phyloP scores from a whole-genome alignment of 2,329 filamentous ascomycete species.

The Fusarium sp. region DNA sequence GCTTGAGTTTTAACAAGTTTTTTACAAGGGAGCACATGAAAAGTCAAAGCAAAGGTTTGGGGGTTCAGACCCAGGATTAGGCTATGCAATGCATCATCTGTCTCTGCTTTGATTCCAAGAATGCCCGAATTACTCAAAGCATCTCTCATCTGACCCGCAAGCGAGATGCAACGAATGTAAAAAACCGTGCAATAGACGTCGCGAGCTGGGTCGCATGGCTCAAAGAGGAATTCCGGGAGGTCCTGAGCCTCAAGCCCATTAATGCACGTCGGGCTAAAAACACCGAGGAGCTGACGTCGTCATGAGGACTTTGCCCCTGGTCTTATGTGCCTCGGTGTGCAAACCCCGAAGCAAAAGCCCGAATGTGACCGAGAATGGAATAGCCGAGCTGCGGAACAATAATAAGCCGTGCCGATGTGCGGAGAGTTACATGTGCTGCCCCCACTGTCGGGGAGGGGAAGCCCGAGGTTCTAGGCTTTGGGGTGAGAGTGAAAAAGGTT shows the following conservation, averaged over 20 bases:
- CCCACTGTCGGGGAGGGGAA: slow-evolving; percentile 17
- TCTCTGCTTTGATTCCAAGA: not conserved
- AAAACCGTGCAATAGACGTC: slow-evolving; percentile 16
- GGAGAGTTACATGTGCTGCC: slow-evolving; percentile 7
- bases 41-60: slow-evolving; percentile 4
- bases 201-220: slow-evolving; percentile 7
- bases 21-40: not conserved
- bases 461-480: slow-evolving; percentile 17
- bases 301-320: slow-evolving; percentile 4
- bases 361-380: not conserved
- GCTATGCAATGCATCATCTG: slow-evolving; percentile 15
- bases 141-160: slow-evolving; percentile 14
- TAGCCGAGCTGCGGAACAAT: not conserved
- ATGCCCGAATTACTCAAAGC: not conserved
- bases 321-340: not conserved
- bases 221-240: slow-evolving; percentile 19
- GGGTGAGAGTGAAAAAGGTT: slow-evolving; percentile 11
- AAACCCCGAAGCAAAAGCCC: not conserved
- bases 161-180: not conserved
- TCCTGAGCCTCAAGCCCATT: slow-evolving; percentile 20
- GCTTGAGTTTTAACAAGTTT: slow-evolving; percentile 4
- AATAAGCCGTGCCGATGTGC: not conserved
- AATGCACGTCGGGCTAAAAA: not conserved
- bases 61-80: slow-evolving; percentile 19
- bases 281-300: slow-evolving; percentile 11